A percentile compares a stretch with the other conserved stretches of the same genome.
phyloP scores from a whole-genome alignment of 768 basidiomycete genomes.

The Pilatotrama ljubarskyi region DNA sequence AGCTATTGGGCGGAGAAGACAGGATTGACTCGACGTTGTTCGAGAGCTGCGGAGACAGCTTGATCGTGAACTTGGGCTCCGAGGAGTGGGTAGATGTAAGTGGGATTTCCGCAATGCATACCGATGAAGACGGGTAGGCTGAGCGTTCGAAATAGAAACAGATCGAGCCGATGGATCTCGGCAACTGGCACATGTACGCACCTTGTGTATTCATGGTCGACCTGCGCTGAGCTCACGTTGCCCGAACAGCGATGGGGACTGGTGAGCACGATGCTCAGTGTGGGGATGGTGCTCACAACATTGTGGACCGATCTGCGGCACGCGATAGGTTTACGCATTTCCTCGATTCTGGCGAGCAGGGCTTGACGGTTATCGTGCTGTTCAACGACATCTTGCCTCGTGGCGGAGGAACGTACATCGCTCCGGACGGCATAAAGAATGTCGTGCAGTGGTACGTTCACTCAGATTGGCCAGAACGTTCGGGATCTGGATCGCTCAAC shows the following conservation, averaged over 20 bases:
- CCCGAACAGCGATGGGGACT: constrained; percentile 29
- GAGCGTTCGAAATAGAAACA: constrained; percentile 5
- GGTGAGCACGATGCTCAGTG: constrained; percentile 7
- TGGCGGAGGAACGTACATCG: constrained; percentile 39
- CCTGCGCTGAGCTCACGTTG: neutral
- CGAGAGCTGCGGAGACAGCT: constrained; percentile 32
- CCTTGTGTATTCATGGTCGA: neutral
- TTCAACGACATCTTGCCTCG: constrained; percentile 36
- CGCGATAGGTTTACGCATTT: constrained; percentile 32
- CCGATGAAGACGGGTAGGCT: neutral
- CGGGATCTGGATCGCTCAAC: too few species aligned
- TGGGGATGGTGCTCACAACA: neutral
- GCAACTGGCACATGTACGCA: constrained; percentile 38
- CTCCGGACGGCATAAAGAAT: constrained; percentile 36
- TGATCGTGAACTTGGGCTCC: constrained; percentile 40
- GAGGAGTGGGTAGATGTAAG: constrained; percentile 30
- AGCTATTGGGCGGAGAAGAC: constrained; percentile 38
- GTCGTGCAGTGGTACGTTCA: constrained; percentile 22
- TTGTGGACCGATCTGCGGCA: too few species aligned
- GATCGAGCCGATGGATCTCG: constrained; percentile 32
- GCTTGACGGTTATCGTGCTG: constrained; percentile 36
- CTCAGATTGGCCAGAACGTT: too few species aligned
- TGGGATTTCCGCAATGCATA: neutral
- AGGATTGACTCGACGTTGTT: constrained; percentile 33
- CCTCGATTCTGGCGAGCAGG: constrained; percentile 43